Base-by-base conservation (phyloP, 208 protist genomes). In the Vickermania spadyakhi region DNA sequence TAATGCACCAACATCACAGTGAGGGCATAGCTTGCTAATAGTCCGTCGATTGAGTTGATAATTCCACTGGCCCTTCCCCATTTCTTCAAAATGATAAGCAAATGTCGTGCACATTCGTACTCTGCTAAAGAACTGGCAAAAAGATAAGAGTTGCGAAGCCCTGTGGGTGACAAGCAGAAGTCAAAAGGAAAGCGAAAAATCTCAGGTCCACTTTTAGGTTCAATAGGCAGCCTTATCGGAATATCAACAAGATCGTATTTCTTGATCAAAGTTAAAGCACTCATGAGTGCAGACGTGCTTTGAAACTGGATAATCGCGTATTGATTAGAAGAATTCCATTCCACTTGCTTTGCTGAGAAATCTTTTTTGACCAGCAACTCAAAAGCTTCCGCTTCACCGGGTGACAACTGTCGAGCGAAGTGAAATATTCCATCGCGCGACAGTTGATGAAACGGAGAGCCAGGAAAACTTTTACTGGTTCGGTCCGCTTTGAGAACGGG, bases 1-100 rank as follows among this genome's bases (percentile, higher is more conserved):
- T 89, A 93, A 68, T 96, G 89, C 45, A 76, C 73, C 31, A 88
- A 56, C 86, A 96, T 93, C 23, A 96, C 85, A 5, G 84, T 93
- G 25, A 93, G 28, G 0, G 83, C 85, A 51, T 96, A 96, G 59
- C 81, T 91, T 5, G 89, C 85, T 0, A 96, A 72, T 57, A 96
- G 73, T 5, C 89, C 89, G 60, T 96, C 89, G 54, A 92, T 90
- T 0, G 89, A 84, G 57, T 91, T 90, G 14, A 96, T 60, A 56
- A 90, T 77, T 0, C 84, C 86, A 68, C 84, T 81, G 0, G 75
- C 30, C 14, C 84, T 74, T 7, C 89, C 89, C 86, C 89, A 96
- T 49, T 87, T 91, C 62, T 93, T 93, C 28, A 96, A 36, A 2
- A 81, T 73, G 22, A 96, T 64, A 14, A 96, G 68, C 2, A 96